Base-by-base conservation (phyloP, 163 green algal species). In the Trebouxia gelatinosa region DNA sequence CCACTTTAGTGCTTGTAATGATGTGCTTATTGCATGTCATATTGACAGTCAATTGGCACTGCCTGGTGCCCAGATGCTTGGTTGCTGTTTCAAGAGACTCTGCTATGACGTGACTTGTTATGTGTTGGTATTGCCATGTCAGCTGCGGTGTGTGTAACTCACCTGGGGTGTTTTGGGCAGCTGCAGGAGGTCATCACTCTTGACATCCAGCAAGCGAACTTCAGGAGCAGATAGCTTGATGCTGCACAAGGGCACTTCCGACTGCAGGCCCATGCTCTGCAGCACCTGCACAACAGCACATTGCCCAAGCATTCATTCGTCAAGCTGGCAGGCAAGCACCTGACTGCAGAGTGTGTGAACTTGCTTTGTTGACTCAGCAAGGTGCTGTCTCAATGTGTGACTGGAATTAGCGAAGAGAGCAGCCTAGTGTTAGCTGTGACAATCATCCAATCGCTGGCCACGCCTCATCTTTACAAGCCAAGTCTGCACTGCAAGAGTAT, bases 241-340 rank as follows among this genome's bases (percentile, higher is more conserved):
- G 65, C 89, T 79, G 86, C 92, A 97, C 66, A 90, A 82, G 21
- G 90, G 85, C 46, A 93, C 89, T 81, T 93, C 87, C 11, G 62
- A 51, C 37, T 81, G 58, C 75, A 98, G 78, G 0, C 94, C 94
- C 74, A 95, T 78, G 50, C 54, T 78, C 32, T 17, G n/a, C 71
- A 78, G 35, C 31, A 78, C 71, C 71, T 78, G 71, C 70, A 78
- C 5, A 11, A 54, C 43, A 54, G n/a, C n/a, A n/a, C n/a, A n/a
- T n/a, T n/a, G n/a, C n/a, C n/a, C n/a, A n/a, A n/a, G n/a, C n/a
- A n/a, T n/a, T n/a, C n/a, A n/a, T n/a, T n/a, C n/a, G n/a, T n/a
- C n/a, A n/a, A n/a, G n/a, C n/a, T n/a, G n/a, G n/a, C n/a, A n/a
- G n/a, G n/a, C n/a, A n/a, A n/a, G n/a, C n/a, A n/a, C n/a, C n/a